phyloP scores from a whole-genome alignment of 2,329 filamentous ascomycete species.

The Penicillium sp. region DNA sequence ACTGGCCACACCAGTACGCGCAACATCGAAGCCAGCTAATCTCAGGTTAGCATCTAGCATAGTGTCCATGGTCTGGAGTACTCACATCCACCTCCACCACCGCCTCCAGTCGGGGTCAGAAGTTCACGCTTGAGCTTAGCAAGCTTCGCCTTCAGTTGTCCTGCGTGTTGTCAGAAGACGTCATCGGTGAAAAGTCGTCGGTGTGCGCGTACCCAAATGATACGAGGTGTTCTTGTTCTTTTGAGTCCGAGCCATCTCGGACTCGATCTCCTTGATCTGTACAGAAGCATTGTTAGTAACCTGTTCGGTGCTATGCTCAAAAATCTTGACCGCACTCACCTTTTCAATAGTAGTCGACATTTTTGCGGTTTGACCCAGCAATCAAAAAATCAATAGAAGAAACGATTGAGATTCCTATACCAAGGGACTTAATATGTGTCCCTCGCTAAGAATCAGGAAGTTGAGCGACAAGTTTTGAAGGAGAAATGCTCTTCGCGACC shows the following conservation, averaged over 20 bases:
- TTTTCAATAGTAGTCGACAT: conserved; percentile 99
- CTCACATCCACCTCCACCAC: conserved; percentile 71
- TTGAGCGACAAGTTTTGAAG: conserved; percentile 6
- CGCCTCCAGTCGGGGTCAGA: conserved; percentile 74
- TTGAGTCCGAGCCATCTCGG: conserved; percentile 96
- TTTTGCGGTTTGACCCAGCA: conserved; percentile 41
- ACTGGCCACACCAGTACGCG: conserved; percentile 93
- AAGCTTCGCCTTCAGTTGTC: conserved; percentile 94
- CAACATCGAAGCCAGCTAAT: conserved; percentile 86
- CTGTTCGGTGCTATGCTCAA: conserved; percentile 2
- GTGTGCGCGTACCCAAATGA: conserved; percentile 64
- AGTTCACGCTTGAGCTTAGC: conserved; percentile 97
- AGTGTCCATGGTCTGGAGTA: conserved; percentile 5
- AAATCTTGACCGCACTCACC: conserved; percentile 59
- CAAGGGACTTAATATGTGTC: background rate
- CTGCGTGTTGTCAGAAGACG: conserved; percentile 34
- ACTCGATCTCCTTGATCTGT: conserved; percentile 94
- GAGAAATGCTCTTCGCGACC: conserved; percentile 18
- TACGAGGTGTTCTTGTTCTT: conserved; percentile 96
- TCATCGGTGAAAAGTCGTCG: conserved; percentile 4
- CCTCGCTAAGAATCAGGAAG: conserved; percentile 10
- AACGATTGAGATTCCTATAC: background rate
- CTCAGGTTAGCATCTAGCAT: conserved; percentile 17
- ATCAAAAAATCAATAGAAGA: conserved; percentile 7
- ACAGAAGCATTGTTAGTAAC: conserved; percentile 30